Base-by-base conservation (phyloP, 257 asterid genomes). In the Leonotis leonurus region DNA sequence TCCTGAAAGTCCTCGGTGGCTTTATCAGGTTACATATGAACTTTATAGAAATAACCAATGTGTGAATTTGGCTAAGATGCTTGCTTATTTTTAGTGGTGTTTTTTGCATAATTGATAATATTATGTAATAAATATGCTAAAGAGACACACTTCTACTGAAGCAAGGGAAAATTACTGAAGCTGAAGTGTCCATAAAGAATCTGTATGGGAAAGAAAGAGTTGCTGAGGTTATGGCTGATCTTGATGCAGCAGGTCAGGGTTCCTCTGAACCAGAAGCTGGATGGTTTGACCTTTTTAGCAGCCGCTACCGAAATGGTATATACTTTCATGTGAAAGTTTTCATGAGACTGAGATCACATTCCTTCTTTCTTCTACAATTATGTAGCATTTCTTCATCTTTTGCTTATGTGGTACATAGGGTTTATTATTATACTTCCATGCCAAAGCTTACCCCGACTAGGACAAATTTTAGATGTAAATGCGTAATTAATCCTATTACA, bases 1-100 rank as follows among this genome's bases (percentile, higher is more conserved):
- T 78, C 98, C 98, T 27, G 98, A 92, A 82, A 92, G 98, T 77
- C 98, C 98, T 13, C 83, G 98, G 54, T 92, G 98, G 98, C 95
- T 92, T 73, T 92, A 82, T 76, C 98, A 92, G 95, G 83, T 77
- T 67, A 55, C 63, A 20, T 39, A 7, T 16, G 33, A 45, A 45
- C 43, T 67, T 44, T 43, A 56, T 41, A 44, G 20, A 10, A 29
- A 29, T 60, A n/a, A 22, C 39, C 56, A 36, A 0, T 65, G 7
- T 68, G n/a, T n/a, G n/a, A n/a, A n/a, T 68, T 37, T 37, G 22
- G 41, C 53, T 36, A 59, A 4, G 46, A 49, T 14, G 21, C 25
- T 36, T 58, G 3, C 13, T 33, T 40, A 33, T 35, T 5, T 67
- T 57, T 48, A 9, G 32, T 14, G 33, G 52, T 30, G 41, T 0